Evolutionary conservation across 164 flowering plant genomes (phyloP).

Genomic region (Vitis cinerea): DNA sequence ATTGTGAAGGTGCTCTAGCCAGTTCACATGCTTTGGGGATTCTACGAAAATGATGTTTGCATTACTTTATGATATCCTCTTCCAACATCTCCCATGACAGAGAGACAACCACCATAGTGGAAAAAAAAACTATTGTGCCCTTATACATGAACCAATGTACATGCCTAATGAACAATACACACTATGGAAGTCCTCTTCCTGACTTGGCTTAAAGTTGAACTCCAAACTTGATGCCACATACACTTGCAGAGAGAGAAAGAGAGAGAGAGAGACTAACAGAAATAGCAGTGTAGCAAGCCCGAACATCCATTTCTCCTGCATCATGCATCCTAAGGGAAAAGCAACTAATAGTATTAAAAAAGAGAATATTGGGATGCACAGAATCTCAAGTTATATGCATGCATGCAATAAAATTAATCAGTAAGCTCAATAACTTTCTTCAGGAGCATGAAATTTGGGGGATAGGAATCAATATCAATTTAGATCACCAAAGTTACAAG

Average conservation of each 20-base stretch:
- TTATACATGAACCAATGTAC: neutral
- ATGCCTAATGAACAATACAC: neutral
- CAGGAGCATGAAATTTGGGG: neutral
- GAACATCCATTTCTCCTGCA: slow-evolving; percentile 93
- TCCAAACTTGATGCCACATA: too few relatives aligned
- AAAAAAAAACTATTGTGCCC: neutral
- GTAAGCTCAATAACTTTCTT: neutral
- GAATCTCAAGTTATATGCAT: neutral
- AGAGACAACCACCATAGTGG: too few relatives aligned
- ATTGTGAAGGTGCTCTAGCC: neutral
- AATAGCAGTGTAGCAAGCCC: slow-evolving; percentile 96
- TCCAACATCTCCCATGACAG: too few relatives aligned
- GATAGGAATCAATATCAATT: too few relatives aligned
- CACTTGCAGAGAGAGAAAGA: neutral
- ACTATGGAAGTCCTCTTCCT: neutral
- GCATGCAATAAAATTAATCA: neutral
- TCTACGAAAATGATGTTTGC: neutral
- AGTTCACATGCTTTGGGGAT: neutral
- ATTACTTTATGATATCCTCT: neutral
- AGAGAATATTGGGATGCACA: neutral
- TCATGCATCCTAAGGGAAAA: slow-evolving; percentile 79
- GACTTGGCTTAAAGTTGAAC: neutral
- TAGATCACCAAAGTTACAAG: too few relatives aligned
- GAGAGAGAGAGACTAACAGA: slow-evolving; percentile 54
- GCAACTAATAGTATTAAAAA: neutral